Percentiles rank a stretch among this genome's conserved stretches.
Evolutionary conservation across 257 asterid genomes (phyloP).

Genomic region (Misopates orontium): DNA sequence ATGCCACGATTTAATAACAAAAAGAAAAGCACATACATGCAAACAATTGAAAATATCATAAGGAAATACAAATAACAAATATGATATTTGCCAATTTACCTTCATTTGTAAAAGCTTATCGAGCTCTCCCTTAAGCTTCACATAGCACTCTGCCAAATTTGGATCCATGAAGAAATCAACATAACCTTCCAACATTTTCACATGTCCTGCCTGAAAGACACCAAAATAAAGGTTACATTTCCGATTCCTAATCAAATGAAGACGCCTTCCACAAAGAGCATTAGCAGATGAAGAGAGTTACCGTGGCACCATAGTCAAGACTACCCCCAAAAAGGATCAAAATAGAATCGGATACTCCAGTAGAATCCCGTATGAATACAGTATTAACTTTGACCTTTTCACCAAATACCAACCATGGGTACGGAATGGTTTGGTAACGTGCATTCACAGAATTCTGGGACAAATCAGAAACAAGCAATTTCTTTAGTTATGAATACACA

Average conservation of each 20-base stretch:
- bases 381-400: slow-evolving; percentile 97
- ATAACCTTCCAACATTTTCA: slow-evolving; percentile 89
- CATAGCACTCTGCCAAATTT: slow-evolving; percentile 77
- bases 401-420: slow-evolving; percentile 97
- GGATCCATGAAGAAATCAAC: slow-evolving; percentile 91
- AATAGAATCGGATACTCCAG: slow-evolving; percentile 97
- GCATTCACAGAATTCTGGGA: slow-evolving; percentile 96
- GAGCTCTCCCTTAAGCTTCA: slow-evolving; percentile 81
- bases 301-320: slow-evolving; percentile 63
- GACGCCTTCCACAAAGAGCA: slow-evolving; percentile 11
- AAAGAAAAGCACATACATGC: background rate
- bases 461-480: slow-evolving; percentile 25
- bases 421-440: slow-evolving; percentile 88
- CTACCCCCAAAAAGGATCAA: slow-evolving; percentile 94
- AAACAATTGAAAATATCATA: background rate
- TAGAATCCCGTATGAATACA: slow-evolving; percentile 92
- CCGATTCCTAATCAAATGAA: slow-evolving; percentile 11
- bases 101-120: slow-evolving; percentile 65
- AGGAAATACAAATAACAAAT: background rate
- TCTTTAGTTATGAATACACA: slow-evolving; percentile 19
- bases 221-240: slow-evolving; percentile 4
- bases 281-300: slow-evolving; percentile 35
- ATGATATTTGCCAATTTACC: slow-evolving; percentile 38
- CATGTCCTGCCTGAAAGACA: slow-evolving; percentile 69
- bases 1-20: background rate